phyloP scores from a whole-genome alignment of 805 yeast genomes.

The Priceomyces melissophilus region DNA sequence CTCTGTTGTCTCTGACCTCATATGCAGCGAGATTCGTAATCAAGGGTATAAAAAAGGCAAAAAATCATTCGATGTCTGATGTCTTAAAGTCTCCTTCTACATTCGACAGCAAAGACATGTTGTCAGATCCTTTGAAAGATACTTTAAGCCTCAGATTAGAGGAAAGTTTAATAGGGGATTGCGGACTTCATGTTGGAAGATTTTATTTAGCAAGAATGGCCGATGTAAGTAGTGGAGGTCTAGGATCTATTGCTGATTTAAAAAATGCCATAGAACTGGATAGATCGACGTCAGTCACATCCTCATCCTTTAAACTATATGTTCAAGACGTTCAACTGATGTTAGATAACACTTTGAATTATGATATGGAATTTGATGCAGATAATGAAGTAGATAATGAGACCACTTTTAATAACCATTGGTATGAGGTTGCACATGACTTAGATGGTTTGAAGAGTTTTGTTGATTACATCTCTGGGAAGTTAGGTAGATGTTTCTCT shows the following conservation, averaged over 20 bases:
- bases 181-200: conserved; percentile 38
- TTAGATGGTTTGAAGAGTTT: conserved; percentile 25
- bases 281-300: conserved; percentile 4
- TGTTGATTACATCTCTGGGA: conserved; percentile 18
- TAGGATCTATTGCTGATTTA: conserved; percentile 35
- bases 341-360: conserved; percentile 24
- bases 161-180: conserved; percentile 37
- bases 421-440: conserved; percentile 38
- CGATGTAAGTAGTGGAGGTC: conserved; percentile 30
- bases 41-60: conserved; percentile 34
- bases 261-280: conserved; percentile 14
- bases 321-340: conserved; percentile 39
- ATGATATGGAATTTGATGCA: conserved; percentile 33
- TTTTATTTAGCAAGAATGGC: conserved; percentile 38
- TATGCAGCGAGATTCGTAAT: conserved; percentile 34
- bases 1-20: conserved; percentile 36
- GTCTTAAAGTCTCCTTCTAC: conserved; percentile 19
- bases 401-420: conserved; percentile 12
- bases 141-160: conserved; percentile 30
- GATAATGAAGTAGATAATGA: conserved; percentile 24
- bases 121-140: conserved; percentile 34
- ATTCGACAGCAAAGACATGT: conserved; percentile 26
- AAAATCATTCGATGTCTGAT: conserved; percentile 23
- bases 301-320: conserved; percentile 34
- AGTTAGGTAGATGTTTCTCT: conserved; percentile 15